Conservation (phyloP, 176 grass and related monocot genomes). For the Elymus sibiricus region DNA sequence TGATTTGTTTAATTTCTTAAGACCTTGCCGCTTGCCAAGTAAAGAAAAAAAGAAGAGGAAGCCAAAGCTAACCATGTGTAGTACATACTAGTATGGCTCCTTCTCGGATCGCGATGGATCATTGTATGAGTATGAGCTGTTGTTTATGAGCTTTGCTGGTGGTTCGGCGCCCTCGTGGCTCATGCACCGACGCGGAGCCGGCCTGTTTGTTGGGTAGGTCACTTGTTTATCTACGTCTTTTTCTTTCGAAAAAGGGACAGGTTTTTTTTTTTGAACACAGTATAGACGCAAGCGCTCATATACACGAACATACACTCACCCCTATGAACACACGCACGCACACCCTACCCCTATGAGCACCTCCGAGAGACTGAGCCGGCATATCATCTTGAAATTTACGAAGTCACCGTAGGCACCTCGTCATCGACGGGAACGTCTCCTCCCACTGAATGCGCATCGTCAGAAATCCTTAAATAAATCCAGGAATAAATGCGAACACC, state of each 20-base stretch:
- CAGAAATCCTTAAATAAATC: too few species aligned
- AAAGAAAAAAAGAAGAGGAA: background rate
- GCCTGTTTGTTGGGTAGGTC: background rate
- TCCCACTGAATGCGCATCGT: too few species aligned
- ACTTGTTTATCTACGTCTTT: background rate
- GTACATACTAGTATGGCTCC: background rate
- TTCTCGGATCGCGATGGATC: slow-evolving; percentile 9
- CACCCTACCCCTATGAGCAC: too few species aligned
- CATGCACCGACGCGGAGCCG: slow-evolving; percentile 29
- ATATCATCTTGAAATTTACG: too few species aligned
- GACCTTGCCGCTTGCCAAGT: background rate
- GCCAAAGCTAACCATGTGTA: background rate
- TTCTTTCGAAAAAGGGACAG: background rate
- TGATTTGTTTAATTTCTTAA: slow-evolving; percentile 26
- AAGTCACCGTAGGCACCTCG: too few species aligned
- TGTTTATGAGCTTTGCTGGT: slow-evolving; percentile 9
- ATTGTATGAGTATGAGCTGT: slow-evolving; percentile 17
- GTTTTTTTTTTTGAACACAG: too few species aligned
- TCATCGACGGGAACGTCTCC: too few species aligned
- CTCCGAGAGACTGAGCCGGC: too few species aligned
- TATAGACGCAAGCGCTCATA: too few species aligned
- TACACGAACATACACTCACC: too few species aligned
- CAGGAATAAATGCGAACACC: too few species aligned
- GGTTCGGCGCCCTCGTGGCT: background rate
- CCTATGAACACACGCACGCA: too few species aligned